Evolutionary conservation across 1,284 basidiomycete genomes (phyloP), one percentile per base, ranked within the genome.

Genomic region (Malassezia slooffiae): DNA sequence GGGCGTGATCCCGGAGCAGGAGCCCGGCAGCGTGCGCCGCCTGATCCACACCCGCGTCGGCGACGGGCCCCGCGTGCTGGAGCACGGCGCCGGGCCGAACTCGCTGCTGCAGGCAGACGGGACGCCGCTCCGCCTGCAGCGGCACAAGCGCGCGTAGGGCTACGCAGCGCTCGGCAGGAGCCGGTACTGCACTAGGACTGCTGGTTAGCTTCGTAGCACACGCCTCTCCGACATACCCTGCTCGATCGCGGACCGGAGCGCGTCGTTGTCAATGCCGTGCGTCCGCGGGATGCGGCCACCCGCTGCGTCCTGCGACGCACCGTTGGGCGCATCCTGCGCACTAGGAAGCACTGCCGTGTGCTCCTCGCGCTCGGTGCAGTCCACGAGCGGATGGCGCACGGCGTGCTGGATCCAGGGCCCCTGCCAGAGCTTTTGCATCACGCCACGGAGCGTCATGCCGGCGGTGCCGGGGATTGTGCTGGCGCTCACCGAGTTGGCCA

Each of bases 401-500:
- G 95, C 88, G 66, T 81, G 85, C 67, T 95, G 88, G 29, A 93
- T 71, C 74, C 95, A 96, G 1, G 89, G 86, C 1, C 89, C 88
- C 7, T 79, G 77, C 71, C 93, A 90, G 53, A 97, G 80, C 70
- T 90, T 84, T 29, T 82, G 79, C 34, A 96, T 74, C 31, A 88
- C 77, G 57, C 83, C 82, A 23, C 85, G 83, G 32, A 91, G 75
- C 15, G 51, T 58, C 61, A 65, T 62, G 17, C 63, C 62, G 9
- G 58, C 60, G 6, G 65, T 62, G 11, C 61, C 65, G 4, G 63
- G 63, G 20, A 67, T 65, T 19, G 51, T 36, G 9, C 47, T 49
- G 0, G 50, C 38, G 30, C 41, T 48, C 16, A 54, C 50, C 33
- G 55, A 46, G 13, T 29, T 28, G 12, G 38, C 32, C 9, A 40